Evolutionary conservation across 1,284 basidiomycete genomes (phyloP).

Genomic region (Gomphus bonarii): DNA sequence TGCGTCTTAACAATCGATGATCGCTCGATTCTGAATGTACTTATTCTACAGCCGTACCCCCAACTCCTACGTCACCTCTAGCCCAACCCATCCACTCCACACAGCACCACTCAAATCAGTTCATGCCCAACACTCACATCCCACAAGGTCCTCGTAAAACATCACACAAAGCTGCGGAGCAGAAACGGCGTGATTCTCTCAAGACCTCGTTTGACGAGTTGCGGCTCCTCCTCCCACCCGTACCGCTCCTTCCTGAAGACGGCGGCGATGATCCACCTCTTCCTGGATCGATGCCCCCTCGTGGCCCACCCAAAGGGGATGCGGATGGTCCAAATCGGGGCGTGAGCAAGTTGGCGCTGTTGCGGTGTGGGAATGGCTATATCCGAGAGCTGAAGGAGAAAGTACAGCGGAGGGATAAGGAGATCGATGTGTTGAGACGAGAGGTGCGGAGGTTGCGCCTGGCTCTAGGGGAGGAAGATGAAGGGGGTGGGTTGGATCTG

Average conservation of each 20-base stretch:
- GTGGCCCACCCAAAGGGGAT: constrained; percentile 77
- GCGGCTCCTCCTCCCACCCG: constrained; percentile 78
- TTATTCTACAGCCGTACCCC: background rate
- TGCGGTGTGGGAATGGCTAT: constrained; percentile 86
- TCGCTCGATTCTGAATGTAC: background rate
- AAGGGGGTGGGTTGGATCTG: constrained; percentile 26
- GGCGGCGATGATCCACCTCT: constrained; percentile 54
- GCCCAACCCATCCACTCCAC: background rate
- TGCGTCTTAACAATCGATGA: background rate
- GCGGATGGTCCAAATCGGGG: constrained; percentile 86
- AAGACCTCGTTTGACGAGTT: constrained; percentile 96
- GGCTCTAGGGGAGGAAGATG: constrained; percentile 22
- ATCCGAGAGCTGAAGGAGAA: constrained; percentile 69
- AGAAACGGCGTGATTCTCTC: constrained; percentile 91
- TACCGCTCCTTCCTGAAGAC: constrained; percentile 59
- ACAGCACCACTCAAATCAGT: constrained; percentile 17
- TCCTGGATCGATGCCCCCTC: constrained; percentile 77
- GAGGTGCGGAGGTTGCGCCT: constrained; percentile 59
- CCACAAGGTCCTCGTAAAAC: constrained; percentile 50
- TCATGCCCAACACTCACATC: background rate
- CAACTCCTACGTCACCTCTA: background rate
- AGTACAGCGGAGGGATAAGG: constrained; percentile 75
- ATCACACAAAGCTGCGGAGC: constrained; percentile 95
- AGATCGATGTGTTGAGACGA: constrained; percentile 59
- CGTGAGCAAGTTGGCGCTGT: constrained; percentile 89